phyloP scores from a whole-genome alignment of 148 eudicot genomes.

The Nepenthes mirabilis region DNA sequence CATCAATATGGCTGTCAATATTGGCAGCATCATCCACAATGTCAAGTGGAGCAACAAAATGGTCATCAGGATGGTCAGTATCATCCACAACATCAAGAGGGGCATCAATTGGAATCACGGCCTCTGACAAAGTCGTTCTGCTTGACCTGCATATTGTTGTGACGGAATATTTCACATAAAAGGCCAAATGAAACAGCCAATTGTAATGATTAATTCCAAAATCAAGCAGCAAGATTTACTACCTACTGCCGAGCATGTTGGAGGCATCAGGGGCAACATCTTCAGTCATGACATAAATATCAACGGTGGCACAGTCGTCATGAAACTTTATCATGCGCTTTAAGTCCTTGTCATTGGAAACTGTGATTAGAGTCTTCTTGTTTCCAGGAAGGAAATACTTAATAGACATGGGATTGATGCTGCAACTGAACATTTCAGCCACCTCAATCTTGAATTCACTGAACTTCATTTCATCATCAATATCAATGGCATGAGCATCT shows the following conservation, averaged over 20 bases:
- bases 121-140: slow-evolving; percentile 68
- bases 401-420: slow-evolving; percentile 27
- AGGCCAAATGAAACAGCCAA: neutral
- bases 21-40: slow-evolving; percentile 30
- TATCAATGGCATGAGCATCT: slow-evolving; percentile 95
- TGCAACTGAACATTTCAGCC: slow-evolving; percentile 71
- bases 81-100: slow-evolving; percentile 51
- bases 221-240: slow-evolving; percentile 13
- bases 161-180: slow-evolving; percentile 12
- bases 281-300: slow-evolving; percentile 58
- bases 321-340: slow-evolving; percentile 76
- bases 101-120: slow-evolving; percentile 40
- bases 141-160: slow-evolving; percentile 59
- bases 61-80: slow-evolving; percentile 31
- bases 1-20: slow-evolving; percentile 28
- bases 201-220: slow-evolving; percentile 6
- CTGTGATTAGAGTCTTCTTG: slow-evolving; percentile 63
- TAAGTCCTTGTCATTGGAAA: slow-evolving; percentile 90
- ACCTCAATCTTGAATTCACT: slow-evolving; percentile 58
- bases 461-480: slow-evolving; percentile 50
- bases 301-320: slow-evolving; percentile 33
- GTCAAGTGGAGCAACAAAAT: slow-evolving; percentile 50
- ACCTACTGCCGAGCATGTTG: slow-evolving; percentile 79
- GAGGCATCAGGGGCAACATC: slow-evolving; percentile 60
- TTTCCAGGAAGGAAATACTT: slow-evolving; percentile 86